These are phyloP conservation scores for Nakazawaea ishiwadae DNA, from an alignment of 805 yeast species.

Conservation along the genomic window DNA sequence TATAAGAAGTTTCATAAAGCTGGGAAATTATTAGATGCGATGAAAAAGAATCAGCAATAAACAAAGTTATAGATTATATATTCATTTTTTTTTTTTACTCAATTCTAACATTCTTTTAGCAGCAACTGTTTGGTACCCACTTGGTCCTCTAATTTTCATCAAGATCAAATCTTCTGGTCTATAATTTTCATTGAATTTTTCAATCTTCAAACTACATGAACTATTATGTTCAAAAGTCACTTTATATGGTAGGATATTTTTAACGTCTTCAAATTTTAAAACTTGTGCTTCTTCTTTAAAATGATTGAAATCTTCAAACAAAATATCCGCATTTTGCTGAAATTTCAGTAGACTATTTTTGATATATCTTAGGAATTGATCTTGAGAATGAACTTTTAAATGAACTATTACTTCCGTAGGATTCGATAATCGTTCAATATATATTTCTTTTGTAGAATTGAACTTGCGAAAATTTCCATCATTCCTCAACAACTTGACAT, in stretches of 20 bases:
- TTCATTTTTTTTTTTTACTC: background rate
- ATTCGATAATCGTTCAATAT: no score
- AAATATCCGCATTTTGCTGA: background rate
- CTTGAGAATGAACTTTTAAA: background rate
- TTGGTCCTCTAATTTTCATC: no score
- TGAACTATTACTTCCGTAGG: no score
- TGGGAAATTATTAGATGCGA: conserved; percentile 12
- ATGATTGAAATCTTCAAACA: background rate
- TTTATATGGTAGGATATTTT: background rate
- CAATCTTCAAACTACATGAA: conserved; percentile 3
- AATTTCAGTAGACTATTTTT: no score
- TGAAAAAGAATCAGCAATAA: background rate
- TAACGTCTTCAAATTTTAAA: background rate
- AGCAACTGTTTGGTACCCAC: no score
- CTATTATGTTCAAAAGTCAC: background rate
- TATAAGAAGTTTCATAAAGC: conserved; percentile 22
- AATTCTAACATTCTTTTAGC: no score
- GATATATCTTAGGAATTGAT: background rate
- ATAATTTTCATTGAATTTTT: conserved; percentile 2
- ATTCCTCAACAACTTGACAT: no score
- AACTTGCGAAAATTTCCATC: no score
- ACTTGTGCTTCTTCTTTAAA: background rate
- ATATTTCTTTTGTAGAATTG: no score
- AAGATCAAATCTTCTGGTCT: conserved; percentile 2
- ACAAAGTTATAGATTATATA: background rate